These are phyloP conservation scores for Pleurotus eryngii DNA, from an alignment of 768 basidiomycete genomes.

Conservation along the genomic window DNA sequence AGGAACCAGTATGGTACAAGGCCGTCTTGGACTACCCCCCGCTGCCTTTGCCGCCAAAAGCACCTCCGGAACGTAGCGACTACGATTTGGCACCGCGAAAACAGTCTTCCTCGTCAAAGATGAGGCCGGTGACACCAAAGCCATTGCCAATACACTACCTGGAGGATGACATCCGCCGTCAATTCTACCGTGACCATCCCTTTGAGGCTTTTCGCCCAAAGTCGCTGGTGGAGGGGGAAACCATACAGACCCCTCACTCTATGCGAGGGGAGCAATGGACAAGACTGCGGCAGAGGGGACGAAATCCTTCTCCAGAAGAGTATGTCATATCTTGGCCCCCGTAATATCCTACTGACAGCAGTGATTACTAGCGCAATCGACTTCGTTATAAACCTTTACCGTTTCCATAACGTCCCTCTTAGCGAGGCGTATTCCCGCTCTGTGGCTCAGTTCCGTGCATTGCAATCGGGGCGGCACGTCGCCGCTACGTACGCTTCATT, in stretches of 20 bases:
- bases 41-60: slow-evolving; percentile 76
- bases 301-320: slow-evolving; percentile 89
- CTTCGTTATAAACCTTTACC: slow-evolving; percentile 77
- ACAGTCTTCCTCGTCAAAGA: slow-evolving; percentile 16
- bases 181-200: slow-evolving; percentile 95
- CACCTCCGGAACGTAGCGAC: slow-evolving; percentile 52
- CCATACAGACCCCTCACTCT: slow-evolving; percentile 53
- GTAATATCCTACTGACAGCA: slow-evolving; percentile 5
- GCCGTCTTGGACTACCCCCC: slow-evolving; percentile 89
- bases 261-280: slow-evolving; percentile 68
- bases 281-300: slow-evolving; percentile 73
- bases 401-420: slow-evolving; percentile 58
- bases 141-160: slow-evolving; percentile 69
- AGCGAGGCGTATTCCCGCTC: slow-evolving; percentile 79
- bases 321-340: slow-evolving; percentile 34
- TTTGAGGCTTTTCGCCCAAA: slow-evolving; percentile 89
- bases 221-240: slow-evolving; percentile 69
- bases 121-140: slow-evolving; percentile 35
- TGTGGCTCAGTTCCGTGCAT: slow-evolving; percentile 81
- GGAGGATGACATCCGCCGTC: slow-evolving; percentile 82
- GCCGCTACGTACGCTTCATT: slow-evolving; percentile 70
- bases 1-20: slow-evolving; percentile 79
- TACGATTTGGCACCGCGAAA: slow-evolving; percentile 43
- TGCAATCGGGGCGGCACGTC: slow-evolving; percentile 82
- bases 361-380: slow-evolving; percentile 61